Percentiles rank a stretch among this genome's conserved stretches.
Evolutionary conservation across 495 filamentous ascomycete genomes (phyloP).

Genomic region (Talaromyces proteolyticus): DNA sequence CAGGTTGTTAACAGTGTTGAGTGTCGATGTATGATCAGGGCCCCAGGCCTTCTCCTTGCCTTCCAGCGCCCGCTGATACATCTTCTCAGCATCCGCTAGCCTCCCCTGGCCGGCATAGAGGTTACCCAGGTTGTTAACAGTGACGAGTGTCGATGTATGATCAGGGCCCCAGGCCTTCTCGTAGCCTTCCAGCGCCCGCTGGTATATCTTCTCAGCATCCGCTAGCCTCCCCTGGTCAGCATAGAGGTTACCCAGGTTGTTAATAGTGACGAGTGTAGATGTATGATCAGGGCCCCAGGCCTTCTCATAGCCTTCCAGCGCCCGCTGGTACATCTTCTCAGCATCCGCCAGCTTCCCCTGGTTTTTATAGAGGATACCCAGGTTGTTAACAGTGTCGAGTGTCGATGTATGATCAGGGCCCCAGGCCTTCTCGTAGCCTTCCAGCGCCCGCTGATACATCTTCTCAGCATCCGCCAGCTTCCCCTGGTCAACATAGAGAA

Average conservation of each 20-base stretch:
- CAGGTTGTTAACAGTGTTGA: constrained; percentile 24
- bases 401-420: constrained; percentile 28
- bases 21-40: constrained; percentile 30
- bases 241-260: too few species aligned
- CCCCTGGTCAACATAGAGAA: constrained; percentile 23
- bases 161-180: too few species aligned
- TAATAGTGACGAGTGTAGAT: too few species aligned
- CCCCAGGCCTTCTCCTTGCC: constrained; percentile 27
- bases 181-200: too few species aligned
- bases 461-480: constrained; percentile 27
- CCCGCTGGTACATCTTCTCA: constrained; percentile 28
- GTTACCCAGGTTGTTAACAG: constrained; percentile 23
- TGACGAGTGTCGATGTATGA: too few species aligned
- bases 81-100: constrained; percentile 16
- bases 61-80: constrained; percentile 14
- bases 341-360: constrained; percentile 34
- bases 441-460: constrained; percentile 26
- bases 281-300: constrained; percentile 26
- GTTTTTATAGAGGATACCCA: constrained; percentile 22
- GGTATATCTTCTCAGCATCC: constrained; percentile 25
- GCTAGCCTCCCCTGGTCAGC: constrained; percentile 18
- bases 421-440: constrained; percentile 22
- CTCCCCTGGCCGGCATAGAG: constrained; percentile 15
- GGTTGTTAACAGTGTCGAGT: constrained; percentile 23
- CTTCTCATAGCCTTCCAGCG: constrained; percentile 25